These are phyloP conservation scores for Candida multigemmis DNA, from an alignment of 805 yeast species.

Conservation along the genomic window DNA sequence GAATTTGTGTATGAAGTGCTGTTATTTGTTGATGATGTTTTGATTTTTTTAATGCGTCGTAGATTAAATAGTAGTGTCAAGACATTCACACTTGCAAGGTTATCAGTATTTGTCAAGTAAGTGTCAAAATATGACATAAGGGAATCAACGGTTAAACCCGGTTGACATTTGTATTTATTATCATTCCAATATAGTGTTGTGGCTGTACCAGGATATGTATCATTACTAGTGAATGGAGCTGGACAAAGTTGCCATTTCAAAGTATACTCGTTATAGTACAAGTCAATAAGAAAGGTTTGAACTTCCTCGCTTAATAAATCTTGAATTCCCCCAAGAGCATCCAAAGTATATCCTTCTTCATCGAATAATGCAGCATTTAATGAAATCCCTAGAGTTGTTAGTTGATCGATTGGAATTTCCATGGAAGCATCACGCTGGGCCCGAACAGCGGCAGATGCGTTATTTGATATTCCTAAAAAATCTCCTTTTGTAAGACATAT, in stretches of 20 bases:
- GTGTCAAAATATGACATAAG: conserved; percentile 10
- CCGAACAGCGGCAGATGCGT: conserved; percentile 11
- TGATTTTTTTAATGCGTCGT: no score
- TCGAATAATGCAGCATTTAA: conserved; percentile 19
- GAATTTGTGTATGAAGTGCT: no score
- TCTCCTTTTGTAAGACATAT: no score
- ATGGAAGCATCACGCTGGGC: conserved; percentile 27
- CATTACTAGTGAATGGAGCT: conserved; percentile 24
- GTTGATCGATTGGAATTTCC: conserved; percentile 23
- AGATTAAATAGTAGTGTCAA: conserved; percentile 16
- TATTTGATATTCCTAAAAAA: no score
- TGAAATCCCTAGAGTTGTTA: conserved; percentile 21
- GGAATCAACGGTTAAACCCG: conserved; percentile 13
- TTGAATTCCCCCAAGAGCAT: conserved; percentile 8
- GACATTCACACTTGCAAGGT: conserved; percentile 22
- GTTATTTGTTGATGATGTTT: conserved; percentile 2
- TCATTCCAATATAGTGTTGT: conserved; percentile 17
- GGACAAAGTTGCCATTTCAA: conserved; percentile 49
- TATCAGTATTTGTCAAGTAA: conserved; percentile 17
- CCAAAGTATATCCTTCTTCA: conserved; percentile 15
- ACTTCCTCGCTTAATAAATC: conserved; percentile 35
- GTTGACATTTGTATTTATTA: conserved; percentile 16
- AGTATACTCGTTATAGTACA: conserved; percentile 44
- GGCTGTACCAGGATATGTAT: conserved; percentile 6
- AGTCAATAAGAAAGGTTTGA: conserved; percentile 39